Evolutionary conservation across 768 basidiomycete genomes (phyloP), one percentile per base, ranked within the genome.

Genomic region (Auriscalpium vulgare): DNA sequence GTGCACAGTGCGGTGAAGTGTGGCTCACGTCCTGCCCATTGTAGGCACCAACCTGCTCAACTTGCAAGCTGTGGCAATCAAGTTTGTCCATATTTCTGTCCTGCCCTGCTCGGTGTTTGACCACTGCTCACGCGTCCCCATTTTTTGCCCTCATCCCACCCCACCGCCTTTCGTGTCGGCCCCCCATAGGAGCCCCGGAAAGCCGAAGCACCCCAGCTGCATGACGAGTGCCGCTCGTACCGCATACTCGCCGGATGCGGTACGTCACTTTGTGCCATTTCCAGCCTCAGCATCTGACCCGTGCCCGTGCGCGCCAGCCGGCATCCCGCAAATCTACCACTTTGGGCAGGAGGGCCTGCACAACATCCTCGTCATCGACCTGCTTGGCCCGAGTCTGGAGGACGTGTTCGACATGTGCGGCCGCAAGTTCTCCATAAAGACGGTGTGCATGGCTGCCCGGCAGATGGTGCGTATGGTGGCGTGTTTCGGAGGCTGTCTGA

Each of bases 331-430:
- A 75, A 97, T 99, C 71, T 97, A 98, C 76, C 95, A 99, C 74
- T 99, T 98, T 70, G 97, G 97, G 49, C 95, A 97, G 73, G 97
- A 99, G 72, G 97, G 90, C 13, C 80, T 98, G 34, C 95, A 99
- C 76, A 98, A 99, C 67, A 95, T 99, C 61, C 83, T 99, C 59
- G 95, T 99, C 62, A 98, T 99, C 66, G 97, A 99, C 75, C 82
- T 99, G 37, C 82, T 99, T 37, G 97, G 97, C 3, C 95, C 95
- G 11, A 93, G 90, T 69, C 71, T 99, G 60, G 97, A 99, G 73
- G 97, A 99, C 70, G 77, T 99, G 53, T 99, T 99, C 69, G 97
- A 99, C 73, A 95, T 98, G 90, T 99, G 97, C 66, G 91, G 92
- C 4, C 84, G 97, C 63, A 97, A 97, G 72, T 98, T 99, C 73